phyloP scores from a whole-genome alignment of 73 alveolate genomes.

The Paramecium tetraurelia region DNA sequence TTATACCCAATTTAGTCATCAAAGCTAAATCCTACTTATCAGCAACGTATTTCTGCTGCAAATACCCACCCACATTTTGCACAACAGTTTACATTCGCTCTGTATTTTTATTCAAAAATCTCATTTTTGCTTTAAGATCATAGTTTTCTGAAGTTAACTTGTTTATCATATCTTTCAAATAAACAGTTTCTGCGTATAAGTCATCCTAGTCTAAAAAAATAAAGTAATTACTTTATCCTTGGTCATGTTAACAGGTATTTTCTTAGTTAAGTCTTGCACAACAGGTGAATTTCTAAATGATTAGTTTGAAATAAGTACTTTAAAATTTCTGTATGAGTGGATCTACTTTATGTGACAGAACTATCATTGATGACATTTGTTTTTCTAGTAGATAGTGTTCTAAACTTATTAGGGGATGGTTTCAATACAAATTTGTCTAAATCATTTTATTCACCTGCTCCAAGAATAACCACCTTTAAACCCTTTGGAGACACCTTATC shows the following conservation, averaged over 20 bases:
- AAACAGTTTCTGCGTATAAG: conserved; percentile 21
- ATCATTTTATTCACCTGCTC: background rate
- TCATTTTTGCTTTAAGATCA: conserved; percentile 38
- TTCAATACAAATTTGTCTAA: conserved; percentile 13
- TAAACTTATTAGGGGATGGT: background rate
- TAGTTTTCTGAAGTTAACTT: conserved; percentile 32
- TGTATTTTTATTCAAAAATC: background rate
- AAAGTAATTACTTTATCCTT: background rate
- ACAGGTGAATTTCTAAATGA: conserved; percentile 10
- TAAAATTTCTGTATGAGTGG: conserved; percentile 19
- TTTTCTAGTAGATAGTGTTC: conserved; percentile 24
- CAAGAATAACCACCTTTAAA: background rate
- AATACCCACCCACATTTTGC: conserved; percentile 21
- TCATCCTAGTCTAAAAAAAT: background rate
- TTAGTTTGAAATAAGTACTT: background rate
- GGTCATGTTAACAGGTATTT: background rate
- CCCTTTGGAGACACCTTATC: conserved; percentile 14
- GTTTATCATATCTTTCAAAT: conserved; percentile 26
- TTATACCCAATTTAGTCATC: conserved; percentile 37
- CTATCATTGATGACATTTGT: background rate
- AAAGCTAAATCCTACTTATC: background rate
- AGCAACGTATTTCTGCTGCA: background rate
- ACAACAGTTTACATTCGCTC: conserved; percentile 27
- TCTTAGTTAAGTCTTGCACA: background rate
- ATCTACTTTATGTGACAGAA: background rate